These are phyloP conservation scores for Penicillium sp. DNA, from an alignment of 2,329 filamentous ascomycete genomes.

Conservation along the genomic window DNA sequence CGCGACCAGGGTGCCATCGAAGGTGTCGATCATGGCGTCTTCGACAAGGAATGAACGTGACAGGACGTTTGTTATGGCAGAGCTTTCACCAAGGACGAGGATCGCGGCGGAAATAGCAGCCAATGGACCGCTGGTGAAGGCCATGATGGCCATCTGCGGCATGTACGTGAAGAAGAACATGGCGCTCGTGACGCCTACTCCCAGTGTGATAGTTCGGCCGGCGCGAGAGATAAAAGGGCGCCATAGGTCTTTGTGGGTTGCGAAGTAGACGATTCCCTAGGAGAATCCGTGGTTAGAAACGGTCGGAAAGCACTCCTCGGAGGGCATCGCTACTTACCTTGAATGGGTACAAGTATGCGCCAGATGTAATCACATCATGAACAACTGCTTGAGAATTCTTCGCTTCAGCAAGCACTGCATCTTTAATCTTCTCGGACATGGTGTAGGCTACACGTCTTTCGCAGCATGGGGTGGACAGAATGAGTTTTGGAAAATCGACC, in stretches of 20 bases:
- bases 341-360: conserved; percentile 82
- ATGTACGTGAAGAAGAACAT: conserved; percentile 90
- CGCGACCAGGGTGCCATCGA: conserved; percentile 68
- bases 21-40: conserved; percentile 81
- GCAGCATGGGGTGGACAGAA: background rate
- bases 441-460: background rate
- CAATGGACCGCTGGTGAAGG: conserved; percentile 78
- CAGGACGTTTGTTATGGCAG: conserved; percentile 50
- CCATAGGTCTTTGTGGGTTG: conserved; percentile 57
- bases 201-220: conserved; percentile 64
- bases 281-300: background rate
- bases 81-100: conserved; percentile 58
- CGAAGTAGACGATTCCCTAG: conserved; percentile 60
- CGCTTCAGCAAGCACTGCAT: conserved; percentile 66
- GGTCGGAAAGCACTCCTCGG: too few relatives aligned
- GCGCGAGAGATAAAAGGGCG: conserved; percentile 57
- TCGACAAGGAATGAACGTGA: conserved; percentile 71
- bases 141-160: conserved; percentile 77
- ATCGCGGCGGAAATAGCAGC: conserved; percentile 60
- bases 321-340: conserved; percentile 46
- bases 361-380: conserved; percentile 68
- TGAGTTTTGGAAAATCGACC: background rate
- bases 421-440: conserved; percentile 53
- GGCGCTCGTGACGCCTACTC: conserved; percentile 65
- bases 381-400: conserved; percentile 63